Evolutionary conservation across 257 asterid genomes (phyloP), one percentile per base, ranked within the genome.

Genomic region (Primulina eburnea): DNA sequence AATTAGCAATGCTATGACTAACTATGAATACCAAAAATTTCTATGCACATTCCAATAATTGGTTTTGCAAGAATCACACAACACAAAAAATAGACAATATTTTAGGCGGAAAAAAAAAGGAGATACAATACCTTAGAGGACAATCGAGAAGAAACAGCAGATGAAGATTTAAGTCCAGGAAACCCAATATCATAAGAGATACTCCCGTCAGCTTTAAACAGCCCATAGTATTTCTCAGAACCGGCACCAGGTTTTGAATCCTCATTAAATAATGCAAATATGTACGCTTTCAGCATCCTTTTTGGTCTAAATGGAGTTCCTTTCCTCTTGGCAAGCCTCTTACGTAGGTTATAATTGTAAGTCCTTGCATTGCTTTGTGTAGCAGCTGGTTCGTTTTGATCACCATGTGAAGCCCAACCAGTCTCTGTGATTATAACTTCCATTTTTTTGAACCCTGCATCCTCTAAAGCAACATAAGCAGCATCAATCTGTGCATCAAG

Each of bases 341-440:
- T 94, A 18, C 95, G 89, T 68, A 94, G 74, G 82, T 94, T 94
- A 68, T 72, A 91, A 68, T 94, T 75, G 68, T 87, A 94, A 0
- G 89, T 91, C 85, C 90, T 85, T 2, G 99, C 98, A 76, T 94
- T 94, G 60, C 67, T 67, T 1, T 70, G 67, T 0, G 92, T 89
- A 11, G 99, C 99, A 60, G 90, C 96, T 60, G 98, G 85, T 73
- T 94, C 98, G 64, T 56, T 89, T 71, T 85, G 86, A 67, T 83
- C 99, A 32, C 99, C 99, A 59, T 67, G 82, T 68, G 99, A 94
- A 71, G 99, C 97, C 99, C 99, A 94, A 32, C 99, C 99, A 1
- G 99, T 94, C 79, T 94, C 99, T 0, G 99, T 91, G 56, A 94
- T 77, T 56, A 94, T 86, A 64, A 94, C 95, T 71, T 94, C 98